Conservation (phyloP, 2,329 filamentous ascomycete genomes). For the Neofusicoccum parvum region DNA sequence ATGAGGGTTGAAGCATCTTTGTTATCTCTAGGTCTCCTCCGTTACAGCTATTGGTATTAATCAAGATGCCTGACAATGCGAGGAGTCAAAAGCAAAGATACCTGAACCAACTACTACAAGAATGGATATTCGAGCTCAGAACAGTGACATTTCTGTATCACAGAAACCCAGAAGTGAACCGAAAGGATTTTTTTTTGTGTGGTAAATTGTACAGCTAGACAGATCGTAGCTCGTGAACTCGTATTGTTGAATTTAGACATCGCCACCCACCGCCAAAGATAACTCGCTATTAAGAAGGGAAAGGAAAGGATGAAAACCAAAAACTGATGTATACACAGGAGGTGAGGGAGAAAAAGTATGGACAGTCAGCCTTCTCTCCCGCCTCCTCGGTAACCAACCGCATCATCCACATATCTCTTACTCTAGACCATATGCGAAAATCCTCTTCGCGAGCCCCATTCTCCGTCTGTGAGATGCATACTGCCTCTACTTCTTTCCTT, state of each 20-base stretch:
- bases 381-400: not conserved
- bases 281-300: not conserved
- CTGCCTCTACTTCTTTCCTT: slow-evolving; percentile 32
- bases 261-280: not conserved
- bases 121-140: no score
- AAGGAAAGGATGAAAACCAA: not conserved
- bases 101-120: no score
- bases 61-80: no score
- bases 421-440: not conserved
- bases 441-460: no score
- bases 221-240: slow-evolving; percentile 1
- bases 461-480: no score
- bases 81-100: no score
- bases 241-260: not conserved
- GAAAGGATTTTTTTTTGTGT: not conserved
- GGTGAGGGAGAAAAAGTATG: not conserved
- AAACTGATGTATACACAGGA: not conserved
- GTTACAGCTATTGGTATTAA: no score
- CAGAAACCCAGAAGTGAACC: not conserved
- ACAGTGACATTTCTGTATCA: not conserved
- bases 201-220: not conserved
- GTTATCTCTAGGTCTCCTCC: not conserved
- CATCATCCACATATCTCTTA: not conserved
- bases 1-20: not conserved
- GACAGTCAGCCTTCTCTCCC: not conserved